phyloP scores from a whole-genome alignment of 2,329 filamentous ascomycete species.

The Ilyonectria mors-panacis region DNA sequence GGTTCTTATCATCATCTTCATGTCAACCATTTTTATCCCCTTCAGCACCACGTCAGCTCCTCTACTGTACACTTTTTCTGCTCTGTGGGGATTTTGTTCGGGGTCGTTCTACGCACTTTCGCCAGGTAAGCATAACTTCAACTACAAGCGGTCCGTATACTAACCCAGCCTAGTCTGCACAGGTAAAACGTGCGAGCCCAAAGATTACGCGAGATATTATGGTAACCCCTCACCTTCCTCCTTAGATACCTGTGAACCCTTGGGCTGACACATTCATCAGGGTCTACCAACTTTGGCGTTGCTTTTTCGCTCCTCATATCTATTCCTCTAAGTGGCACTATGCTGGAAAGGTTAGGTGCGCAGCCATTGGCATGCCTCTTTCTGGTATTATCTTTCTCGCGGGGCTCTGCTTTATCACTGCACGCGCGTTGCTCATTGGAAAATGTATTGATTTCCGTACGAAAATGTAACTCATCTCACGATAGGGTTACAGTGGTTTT shows the following conservation, averaged over 20 bases:
- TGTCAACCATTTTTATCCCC: constrained; percentile 58
- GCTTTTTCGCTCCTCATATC: constrained; percentile 60
- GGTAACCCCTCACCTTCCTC: constrained; percentile 18
- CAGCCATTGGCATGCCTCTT: constrained; percentile 60
- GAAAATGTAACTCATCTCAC: constrained; percentile 20
- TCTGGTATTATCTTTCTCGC: constrained; percentile 56
- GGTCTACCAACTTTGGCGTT: constrained; percentile 61
- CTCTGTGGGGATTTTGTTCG: constrained; percentile 62
- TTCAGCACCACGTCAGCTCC: constrained; percentile 55
- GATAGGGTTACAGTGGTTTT: neutral
- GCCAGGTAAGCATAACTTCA: constrained; percentile 33
- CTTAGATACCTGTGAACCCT: neutral
- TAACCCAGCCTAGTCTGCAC: constrained; percentile 53
- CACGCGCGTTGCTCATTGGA: constrained; percentile 33
- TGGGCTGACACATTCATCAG: constrained; percentile 48
- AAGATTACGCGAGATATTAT: constrained; percentile 61
- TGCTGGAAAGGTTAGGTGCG: constrained; percentile 59
- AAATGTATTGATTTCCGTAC: constrained; percentile 14
- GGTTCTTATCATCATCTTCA: constrained; percentile 54
- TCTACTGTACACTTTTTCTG: constrained; percentile 59
- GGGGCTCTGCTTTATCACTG: constrained; percentile 41
- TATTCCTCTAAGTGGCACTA: constrained; percentile 60
- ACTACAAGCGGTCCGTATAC: accelerated
- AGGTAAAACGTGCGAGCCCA: constrained; percentile 59
- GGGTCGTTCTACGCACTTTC: constrained; percentile 60